Percentiles rank a stretch among this genome's conserved stretches.
Conservation (phyloP, 108 stramenopile species). For the Skeletonema costatum region DNA sequence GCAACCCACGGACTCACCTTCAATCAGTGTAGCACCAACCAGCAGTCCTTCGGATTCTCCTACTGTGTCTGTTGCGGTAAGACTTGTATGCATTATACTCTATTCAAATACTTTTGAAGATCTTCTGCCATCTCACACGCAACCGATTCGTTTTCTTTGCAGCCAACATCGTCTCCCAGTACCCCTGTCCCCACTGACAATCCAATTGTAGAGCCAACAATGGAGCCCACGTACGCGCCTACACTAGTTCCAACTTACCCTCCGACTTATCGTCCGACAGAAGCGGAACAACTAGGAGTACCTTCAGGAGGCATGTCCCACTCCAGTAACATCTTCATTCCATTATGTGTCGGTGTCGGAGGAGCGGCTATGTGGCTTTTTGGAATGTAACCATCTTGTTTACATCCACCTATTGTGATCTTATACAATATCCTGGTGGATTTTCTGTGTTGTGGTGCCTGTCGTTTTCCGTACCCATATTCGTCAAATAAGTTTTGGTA, state of each 20-base stretch:
- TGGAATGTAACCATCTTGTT: neutral
- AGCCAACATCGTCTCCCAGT: neutral
- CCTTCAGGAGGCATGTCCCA: constrained; percentile 2
- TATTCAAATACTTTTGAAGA: neutral
- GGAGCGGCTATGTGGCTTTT: neutral
- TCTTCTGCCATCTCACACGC: neutral
- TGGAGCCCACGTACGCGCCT: neutral
- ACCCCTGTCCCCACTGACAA: neutral
- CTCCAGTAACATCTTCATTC: neutral
- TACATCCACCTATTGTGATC: neutral
- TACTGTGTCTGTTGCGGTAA: constrained; percentile 1
- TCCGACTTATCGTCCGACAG: neutral
- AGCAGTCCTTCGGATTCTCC: neutral
- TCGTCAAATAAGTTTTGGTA: neutral
- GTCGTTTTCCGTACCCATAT: neutral
- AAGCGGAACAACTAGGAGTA: no score
- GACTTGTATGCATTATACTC: neutral
- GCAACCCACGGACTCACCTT: constrained; percentile 2
- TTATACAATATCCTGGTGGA: neutral
- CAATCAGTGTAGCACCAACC: constrained; percentile 9
- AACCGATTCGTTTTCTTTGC: neutral
- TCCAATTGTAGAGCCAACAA: constrained; percentile 1
- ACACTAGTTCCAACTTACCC: neutral
- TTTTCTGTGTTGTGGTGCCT: neutral
- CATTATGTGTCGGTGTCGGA: constrained; percentile 1